Evolutionary conservation across 345 rosid genomes (phyloP), one percentile per base, ranked within the genome.

Genomic region (Camelina laxa): DNA sequence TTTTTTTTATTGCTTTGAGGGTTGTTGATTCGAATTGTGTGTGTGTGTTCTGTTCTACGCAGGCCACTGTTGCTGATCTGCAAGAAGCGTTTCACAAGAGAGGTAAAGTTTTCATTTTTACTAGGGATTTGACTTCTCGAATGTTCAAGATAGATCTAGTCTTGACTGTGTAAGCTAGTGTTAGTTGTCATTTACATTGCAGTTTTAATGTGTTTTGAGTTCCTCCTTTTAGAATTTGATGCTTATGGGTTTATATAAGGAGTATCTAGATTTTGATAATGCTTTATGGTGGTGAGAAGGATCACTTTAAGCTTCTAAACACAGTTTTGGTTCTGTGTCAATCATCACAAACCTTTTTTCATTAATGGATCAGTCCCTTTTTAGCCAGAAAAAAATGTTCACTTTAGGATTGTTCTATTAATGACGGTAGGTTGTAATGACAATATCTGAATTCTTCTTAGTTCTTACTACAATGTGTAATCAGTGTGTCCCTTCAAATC

Each of bases 41-140:
- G 7, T 61, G 20, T 79, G 41, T 68, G 41, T 69, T 60, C 36
- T 33, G 41, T 69, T 60, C 9, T 33, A 33, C 70, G 73, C 75
- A 95, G 99, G 98, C 97, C 45, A 92, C 90, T 5, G 97, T 95
- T 67, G 87, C 87, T 81, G 96, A 92, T 85, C 85, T 92, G 84
- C 97, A 92, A 82, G 92, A 90, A 71, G 94, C 92, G 59, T 90
- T 95, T 82, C 85, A 92, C 58, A 83, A 83, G 79, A 72, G 91
- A 86, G 89, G 99, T 90, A 79, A 41, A 79, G 87, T 83, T 42
- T 0, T 49, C 68, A 36, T 38, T 48, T 76, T 65, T 55, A 70
- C 56, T 42, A 27, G 7, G 24, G 7, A 13, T 7, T 68, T 51
- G 79, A 75, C 57, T 41, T 60, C 1, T 0, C 0, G 24, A 51